Percentiles rank a stretch among this genome's conserved stretches.
Conservation (phyloP, 768 basidiomycete species). For the Punctularia strigosozonata region DNA sequence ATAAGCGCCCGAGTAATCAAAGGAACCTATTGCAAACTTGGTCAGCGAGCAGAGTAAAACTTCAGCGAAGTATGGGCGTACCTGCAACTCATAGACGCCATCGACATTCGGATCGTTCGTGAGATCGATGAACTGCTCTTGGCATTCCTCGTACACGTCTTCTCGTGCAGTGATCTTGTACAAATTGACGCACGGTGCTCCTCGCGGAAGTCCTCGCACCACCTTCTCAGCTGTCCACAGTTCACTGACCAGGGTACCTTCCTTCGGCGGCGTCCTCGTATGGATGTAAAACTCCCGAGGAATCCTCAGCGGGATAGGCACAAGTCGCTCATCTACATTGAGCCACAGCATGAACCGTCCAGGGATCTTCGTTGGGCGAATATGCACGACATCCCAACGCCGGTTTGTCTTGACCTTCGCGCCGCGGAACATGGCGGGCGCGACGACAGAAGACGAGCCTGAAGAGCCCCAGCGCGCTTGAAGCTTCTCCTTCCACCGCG, state of each 20-base stretch:
- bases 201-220: conserved; percentile 67
- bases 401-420: conserved; percentile 45
- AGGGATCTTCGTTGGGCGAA: conserved; percentile 61
- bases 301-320: conserved; percentile 74
- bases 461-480: conserved; percentile 32
- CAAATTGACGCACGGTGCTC: conserved; percentile 63
- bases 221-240: conserved; percentile 66
- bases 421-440: conserved; percentile 69
- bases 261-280: conserved; percentile 56
- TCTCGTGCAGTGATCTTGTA: conserved; percentile 80
- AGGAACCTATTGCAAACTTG: conserved; percentile 45
- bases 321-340: conserved; percentile 65
- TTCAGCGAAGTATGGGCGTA: conserved; percentile 18
- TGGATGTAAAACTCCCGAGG: conserved; percentile 92
- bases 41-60: neutral
- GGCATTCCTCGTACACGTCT: conserved; percentile 69
- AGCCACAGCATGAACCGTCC: conserved; percentile 89
- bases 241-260: conserved; percentile 55
- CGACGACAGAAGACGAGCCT: conserved; percentile 24
- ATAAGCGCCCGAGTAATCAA: conserved; percentile 72
- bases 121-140: conserved; percentile 86
- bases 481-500: conserved; percentile 59
- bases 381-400: conserved; percentile 89
- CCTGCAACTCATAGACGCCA: conserved; percentile 90
- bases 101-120: conserved; percentile 93